A percentile compares a stretch with the other conserved stretches of the same genome.
These are phyloP conservation scores for Podaxis sp. DNA, from an alignment of 768 basidiomycete species.

Conservation along the genomic window DNA sequence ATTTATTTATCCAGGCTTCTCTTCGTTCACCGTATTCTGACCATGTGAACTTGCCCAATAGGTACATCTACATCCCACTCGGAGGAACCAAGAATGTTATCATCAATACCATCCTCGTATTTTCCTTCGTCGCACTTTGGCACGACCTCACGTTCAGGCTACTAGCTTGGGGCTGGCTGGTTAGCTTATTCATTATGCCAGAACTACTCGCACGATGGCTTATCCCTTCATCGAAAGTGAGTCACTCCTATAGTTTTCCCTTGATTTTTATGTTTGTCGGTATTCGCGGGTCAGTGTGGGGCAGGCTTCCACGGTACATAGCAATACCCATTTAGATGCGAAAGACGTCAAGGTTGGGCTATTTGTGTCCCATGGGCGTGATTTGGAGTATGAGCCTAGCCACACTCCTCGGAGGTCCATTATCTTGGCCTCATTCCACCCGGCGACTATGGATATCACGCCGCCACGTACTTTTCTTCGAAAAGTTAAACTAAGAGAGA, in stretches of 20 bases:
- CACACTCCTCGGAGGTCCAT: neutral
- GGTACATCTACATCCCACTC: conserved; percentile 93
- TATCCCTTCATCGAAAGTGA: conserved; percentile 66
- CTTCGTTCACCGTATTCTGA: neutral
- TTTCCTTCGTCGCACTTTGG: conserved; percentile 98
- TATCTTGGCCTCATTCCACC: neutral
- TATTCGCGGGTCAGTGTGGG: neutral
- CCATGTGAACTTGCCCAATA: conserved; percentile 28
- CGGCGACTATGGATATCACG: neutral
- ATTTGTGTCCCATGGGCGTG: neutral
- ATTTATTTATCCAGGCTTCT: conserved; percentile 8
- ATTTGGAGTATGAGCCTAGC: neutral
- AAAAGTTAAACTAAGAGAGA: neutral
- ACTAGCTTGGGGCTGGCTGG: conserved; percentile 96
- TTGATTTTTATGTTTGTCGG: neutral
- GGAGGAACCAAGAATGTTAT: conserved; percentile 63
- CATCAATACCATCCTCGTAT: conserved; percentile 74
- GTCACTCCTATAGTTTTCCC: conserved; percentile 19
- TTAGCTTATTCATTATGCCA: conserved; percentile 86
- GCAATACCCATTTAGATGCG: neutral
- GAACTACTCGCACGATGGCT: conserved; percentile 67
- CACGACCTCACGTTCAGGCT: conserved; percentile 89
- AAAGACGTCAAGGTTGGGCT: neutral
- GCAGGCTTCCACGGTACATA: neutral
- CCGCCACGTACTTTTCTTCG: neutral